These are phyloP conservation scores for Anethum foeniculum DNA, from an alignment of 140 eudicot species.

Conservation along the genomic window DNA sequence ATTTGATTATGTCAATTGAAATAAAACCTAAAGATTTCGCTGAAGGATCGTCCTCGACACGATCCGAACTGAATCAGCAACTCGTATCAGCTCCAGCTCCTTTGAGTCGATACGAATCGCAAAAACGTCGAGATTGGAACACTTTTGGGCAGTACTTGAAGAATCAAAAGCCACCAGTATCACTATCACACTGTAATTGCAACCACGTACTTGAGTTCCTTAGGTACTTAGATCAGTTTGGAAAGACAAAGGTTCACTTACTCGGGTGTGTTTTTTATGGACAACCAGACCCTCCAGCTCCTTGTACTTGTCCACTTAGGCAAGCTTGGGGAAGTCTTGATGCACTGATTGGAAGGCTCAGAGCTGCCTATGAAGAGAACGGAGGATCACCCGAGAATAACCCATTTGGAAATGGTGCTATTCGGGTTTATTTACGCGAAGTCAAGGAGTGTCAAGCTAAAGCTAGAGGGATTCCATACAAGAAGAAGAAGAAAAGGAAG, in stretches of 20 bases:
- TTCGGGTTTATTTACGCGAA: conserved; percentile 62
- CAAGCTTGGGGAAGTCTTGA: conserved; percentile 96
- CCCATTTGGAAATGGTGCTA: conserved; percentile 79
- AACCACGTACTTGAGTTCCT: conserved; percentile 72
- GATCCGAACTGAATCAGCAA: conserved; percentile 21
- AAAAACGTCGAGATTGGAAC: conserved; percentile 85
- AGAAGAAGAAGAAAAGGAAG: conserved; percentile 80
- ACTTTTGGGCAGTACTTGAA: conserved; percentile 81
- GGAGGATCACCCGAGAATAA: conserved; percentile 71
- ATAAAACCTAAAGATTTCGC: conserved; percentile 22
- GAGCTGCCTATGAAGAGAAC: conserved; percentile 90
- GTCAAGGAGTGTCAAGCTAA: conserved; percentile 87
- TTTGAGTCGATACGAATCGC: conserved; percentile 77
- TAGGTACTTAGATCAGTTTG: conserved; percentile 82
- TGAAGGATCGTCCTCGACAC: conserved; percentile 32
- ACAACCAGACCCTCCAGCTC: conserved; percentile 92
- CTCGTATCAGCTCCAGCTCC: conserved; percentile 30
- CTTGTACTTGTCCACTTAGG: conserved; percentile 78
- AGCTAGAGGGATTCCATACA: conserved; percentile 76
- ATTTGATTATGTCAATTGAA: conserved; percentile 39
- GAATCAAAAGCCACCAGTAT: conserved; percentile 63
- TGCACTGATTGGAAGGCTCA: conserved; percentile 62
- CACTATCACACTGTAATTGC: conserved; percentile 50
- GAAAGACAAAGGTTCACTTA: conserved; percentile 81
- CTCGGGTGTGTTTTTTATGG: conserved; percentile 80